These are phyloP conservation scores for Lizonia empirigonia DNA, from an alignment of 2,329 filamentous ascomycete species.

Conservation along the genomic window DNA sequence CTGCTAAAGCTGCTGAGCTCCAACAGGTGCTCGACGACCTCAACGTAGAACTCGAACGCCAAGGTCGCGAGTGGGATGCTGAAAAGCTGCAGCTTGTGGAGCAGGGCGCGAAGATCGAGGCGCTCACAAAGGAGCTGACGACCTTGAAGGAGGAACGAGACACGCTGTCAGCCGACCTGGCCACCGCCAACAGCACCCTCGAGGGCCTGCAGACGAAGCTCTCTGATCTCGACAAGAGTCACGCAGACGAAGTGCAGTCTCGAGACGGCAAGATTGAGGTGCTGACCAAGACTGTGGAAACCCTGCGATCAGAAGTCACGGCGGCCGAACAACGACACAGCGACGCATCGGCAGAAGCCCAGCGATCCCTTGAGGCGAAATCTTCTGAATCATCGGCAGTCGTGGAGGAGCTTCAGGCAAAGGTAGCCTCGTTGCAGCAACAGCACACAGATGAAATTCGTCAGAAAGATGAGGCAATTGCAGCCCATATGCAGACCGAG, in stretches of 20 bases:
- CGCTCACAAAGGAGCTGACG: conserved; percentile 31
- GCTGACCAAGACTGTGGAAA: conserved; percentile 34
- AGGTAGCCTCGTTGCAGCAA: conserved; percentile 37
- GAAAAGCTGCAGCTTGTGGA: conserved; percentile 46
- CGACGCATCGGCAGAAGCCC: conserved; percentile 33
- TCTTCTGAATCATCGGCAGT: conserved; percentile 38
- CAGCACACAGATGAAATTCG: conserved; percentile 42
- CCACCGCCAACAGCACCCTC: conserved; percentile 31
- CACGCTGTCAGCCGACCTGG: conserved; percentile 27
- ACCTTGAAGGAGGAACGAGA: conserved; percentile 36
- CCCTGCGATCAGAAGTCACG: conserved; percentile 30
- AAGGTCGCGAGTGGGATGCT: conserved; percentile 43
- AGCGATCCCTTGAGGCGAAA: conserved; percentile 34
- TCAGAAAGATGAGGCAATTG: conserved; percentile 40
- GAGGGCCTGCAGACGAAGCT: conserved; percentile 37
- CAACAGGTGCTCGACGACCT: conserved; percentile 45
- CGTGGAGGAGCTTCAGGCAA: conserved; percentile 42
- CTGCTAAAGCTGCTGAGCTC: conserved; percentile 40
- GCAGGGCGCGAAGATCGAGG: conserved; percentile 37
- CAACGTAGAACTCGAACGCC: conserved; percentile 43
- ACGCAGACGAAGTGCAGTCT: conserved; percentile 31
- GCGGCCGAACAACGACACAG: conserved; percentile 30
- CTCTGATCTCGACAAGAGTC: conserved; percentile 35
- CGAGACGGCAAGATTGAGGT: conserved; percentile 39
- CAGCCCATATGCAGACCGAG: conserved; percentile 28